Conservation (phyloP, 495 filamentous ascomycete genomes). For the Xylaria scruposa region DNA sequence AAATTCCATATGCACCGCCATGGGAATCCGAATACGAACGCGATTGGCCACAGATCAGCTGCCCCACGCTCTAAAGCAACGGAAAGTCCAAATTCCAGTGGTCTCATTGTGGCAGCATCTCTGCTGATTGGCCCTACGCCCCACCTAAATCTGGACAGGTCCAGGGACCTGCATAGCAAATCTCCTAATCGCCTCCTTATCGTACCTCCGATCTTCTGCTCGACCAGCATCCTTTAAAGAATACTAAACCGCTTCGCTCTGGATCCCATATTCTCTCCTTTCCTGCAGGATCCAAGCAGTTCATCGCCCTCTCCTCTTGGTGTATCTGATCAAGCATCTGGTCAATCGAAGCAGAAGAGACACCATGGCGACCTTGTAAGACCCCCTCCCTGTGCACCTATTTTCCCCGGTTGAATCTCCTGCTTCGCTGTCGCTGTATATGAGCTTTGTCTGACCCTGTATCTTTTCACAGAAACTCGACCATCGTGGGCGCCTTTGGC, state of each 20-base stretch:
- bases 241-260: slow-evolving; percentile 27
- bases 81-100: slow-evolving; percentile 42
- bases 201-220: slow-evolving; percentile 31
- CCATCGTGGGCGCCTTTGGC: slow-evolving; percentile 54
- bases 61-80: slow-evolving; percentile 9
- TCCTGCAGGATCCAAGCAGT: slow-evolving; percentile 22
- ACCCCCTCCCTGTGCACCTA: background rate
- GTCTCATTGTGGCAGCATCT: slow-evolving; percentile 43
- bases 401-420: background rate
- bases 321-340: slow-evolving; percentile 2
- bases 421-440: background rate
- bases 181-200: slow-evolving; percentile 39
- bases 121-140: slow-evolving; percentile 38
- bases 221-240: slow-evolving; percentile 29
- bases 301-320: slow-evolving; percentile 12
- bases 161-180: slow-evolving; percentile 31
- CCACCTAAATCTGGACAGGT: slow-evolving; percentile 2
- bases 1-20: background rate
- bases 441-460: slow-evolving; percentile 31
- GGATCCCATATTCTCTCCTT: slow-evolving; percentile 22
- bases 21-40: slow-evolving; percentile 32
- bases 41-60: slow-evolving; percentile 11
- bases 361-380: slow-evolving; percentile 53
- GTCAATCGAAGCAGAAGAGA: slow-evolving; percentile 10
- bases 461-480: slow-evolving; percentile 59